Percentiles rank a stretch among this genome's conserved stretches.
Conservation (phyloP, 352 stramenopile genomes). For the Globisporangium cylindrosporum region DNA sequence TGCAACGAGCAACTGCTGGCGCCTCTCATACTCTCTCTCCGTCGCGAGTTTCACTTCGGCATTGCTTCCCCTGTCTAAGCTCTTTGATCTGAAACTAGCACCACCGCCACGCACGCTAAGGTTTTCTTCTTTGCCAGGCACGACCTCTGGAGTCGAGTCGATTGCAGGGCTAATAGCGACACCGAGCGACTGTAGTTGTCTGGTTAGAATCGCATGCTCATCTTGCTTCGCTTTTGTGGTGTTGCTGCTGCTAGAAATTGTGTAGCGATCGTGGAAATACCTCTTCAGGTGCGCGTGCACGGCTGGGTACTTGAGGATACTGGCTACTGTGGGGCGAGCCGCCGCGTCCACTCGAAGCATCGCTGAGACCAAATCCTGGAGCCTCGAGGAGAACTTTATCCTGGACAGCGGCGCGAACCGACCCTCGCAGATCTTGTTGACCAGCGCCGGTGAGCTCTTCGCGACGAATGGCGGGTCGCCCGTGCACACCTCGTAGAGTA, state of each 20-base stretch:
- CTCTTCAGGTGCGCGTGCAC: conserved; percentile 29
- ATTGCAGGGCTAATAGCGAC: conserved; percentile 7
- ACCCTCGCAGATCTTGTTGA: conserved; percentile 53
- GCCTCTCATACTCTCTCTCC: conserved; percentile 34
- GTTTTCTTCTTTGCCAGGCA: neutral
- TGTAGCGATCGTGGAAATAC: conserved; percentile 30
- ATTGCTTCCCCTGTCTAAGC: neutral
- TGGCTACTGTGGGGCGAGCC: conserved; percentile 28
- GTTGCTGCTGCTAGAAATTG: neutral
- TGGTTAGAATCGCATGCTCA: conserved; percentile 23
- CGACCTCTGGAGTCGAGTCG: too few relatives aligned
- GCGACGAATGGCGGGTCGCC: conserved; percentile 63
- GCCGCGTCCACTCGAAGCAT: conserved; percentile 40
- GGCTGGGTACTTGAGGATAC: conserved; percentile 32
- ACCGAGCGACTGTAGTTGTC: conserved; percentile 28
- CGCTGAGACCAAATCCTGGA: conserved; percentile 29
- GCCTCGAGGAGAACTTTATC: conserved; percentile 24
- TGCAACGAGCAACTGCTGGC: conserved; percentile 38
- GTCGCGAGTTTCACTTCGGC: conserved; percentile 19
- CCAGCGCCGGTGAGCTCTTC: conserved; percentile 39
- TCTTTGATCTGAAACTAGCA: neutral
- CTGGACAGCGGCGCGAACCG: conserved; percentile 36
- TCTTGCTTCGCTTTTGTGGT: neutral
- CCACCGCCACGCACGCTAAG: neutral
- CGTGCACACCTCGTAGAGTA: conserved; percentile 81